phyloP scores from a whole-genome alignment of 495 filamentous ascomycete genomes.

The Aspergillus sclerotiicarbonarius region DNA sequence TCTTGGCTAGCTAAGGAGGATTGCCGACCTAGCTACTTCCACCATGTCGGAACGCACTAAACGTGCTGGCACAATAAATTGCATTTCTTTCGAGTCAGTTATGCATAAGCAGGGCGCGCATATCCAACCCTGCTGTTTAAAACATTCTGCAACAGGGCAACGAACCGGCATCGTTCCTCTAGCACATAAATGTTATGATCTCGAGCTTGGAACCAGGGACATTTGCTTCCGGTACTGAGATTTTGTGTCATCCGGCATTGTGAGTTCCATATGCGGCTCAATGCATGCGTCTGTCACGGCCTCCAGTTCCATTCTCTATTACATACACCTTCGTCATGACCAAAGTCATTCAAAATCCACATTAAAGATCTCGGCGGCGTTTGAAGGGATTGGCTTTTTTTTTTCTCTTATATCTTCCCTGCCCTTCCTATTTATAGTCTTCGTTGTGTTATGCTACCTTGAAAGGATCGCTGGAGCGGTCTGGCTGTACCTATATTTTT shows the following conservation, averaged over 20 bases:
- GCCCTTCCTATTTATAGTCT: constrained; percentile 12
- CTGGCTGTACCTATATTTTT: constrained; percentile 27
- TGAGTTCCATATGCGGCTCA: constrained; percentile 1
- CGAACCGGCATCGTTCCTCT: constrained; percentile 1
- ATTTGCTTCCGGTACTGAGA: background rate
- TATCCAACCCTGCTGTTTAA: background rate
- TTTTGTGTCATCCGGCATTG: constrained; percentile 1
- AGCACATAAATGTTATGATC: constrained; percentile 2
- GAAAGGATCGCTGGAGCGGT: constrained; percentile 19
- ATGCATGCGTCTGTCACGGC: constrained; percentile 11
- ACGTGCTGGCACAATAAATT: background rate
- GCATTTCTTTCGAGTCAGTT: background rate
- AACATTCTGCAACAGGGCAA: background rate
- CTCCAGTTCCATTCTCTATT: constrained; percentile 9
- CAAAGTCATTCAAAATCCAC: constrained; percentile 32
- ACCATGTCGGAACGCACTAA: constrained; percentile 81
- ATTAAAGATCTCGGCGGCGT: constrained; percentile 29
- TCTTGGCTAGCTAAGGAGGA: constrained; percentile 83
- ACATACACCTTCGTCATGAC: constrained; percentile 26
- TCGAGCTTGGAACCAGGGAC: background rate
- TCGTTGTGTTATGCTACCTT: constrained; percentile 15
- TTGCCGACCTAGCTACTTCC: constrained; percentile 96
- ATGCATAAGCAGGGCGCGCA: background rate
- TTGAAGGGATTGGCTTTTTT: constrained; percentile 15
- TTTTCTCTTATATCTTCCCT: constrained; percentile 3